phyloP scores from a whole-genome alignment of 1,284 basidiomycete species.

The Gomphus bonarii region DNA sequence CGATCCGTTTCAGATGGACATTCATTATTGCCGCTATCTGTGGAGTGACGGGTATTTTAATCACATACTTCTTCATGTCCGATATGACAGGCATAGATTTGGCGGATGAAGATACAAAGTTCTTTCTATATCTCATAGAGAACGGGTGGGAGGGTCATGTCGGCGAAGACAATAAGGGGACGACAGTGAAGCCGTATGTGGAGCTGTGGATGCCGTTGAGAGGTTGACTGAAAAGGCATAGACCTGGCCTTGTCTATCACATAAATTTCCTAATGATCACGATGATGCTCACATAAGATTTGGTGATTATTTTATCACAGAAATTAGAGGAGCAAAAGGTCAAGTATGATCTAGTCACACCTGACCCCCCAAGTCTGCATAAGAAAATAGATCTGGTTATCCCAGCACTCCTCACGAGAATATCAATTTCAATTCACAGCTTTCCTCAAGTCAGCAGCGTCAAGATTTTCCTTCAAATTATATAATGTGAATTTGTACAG shows the following conservation, averaged over 20 bases:
- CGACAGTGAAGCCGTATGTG: conserved; percentile 19
- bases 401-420: no score
- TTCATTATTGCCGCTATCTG: conserved; percentile 66
- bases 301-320: no score
- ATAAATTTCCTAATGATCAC: background rate
- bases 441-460: no score
- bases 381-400: no score
- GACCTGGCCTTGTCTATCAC: background rate
- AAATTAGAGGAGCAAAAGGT: no score
- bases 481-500: no score
- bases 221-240: conserved; percentile 1
- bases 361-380: no score
- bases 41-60: conserved; percentile 48
- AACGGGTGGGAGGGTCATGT: conserved; percentile 61
- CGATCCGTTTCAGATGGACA: conserved; percentile 38
- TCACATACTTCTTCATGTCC: conserved; percentile 61
- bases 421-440: no score
- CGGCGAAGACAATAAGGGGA: conserved; percentile 42
- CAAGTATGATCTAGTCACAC: no score
- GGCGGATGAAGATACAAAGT: conserved; percentile 55
- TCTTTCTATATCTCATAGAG: conserved; percentile 46
- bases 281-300: background rate
- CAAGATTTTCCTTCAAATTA: no score
- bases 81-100: conserved; percentile 62
- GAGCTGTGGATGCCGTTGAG: conserved; percentile 10